Conservation (phyloP, 202 grass and related monocot species). For the Dendrocalamus latiflorus region DNA sequence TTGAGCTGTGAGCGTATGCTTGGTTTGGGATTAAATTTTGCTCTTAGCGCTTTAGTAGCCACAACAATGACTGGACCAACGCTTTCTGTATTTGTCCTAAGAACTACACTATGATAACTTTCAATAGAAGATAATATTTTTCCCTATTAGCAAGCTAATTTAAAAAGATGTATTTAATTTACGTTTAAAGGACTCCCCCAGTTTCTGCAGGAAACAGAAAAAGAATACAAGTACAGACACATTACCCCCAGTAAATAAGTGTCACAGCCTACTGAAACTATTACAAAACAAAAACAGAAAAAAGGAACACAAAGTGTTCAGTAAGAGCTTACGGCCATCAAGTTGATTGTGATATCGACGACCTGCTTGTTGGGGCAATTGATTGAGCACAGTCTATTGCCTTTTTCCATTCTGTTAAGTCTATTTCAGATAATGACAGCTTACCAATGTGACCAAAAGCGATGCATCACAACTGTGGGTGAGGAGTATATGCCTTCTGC, state of each 20-base stretch:
- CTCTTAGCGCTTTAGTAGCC: too few relatives aligned
- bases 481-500: neutral
- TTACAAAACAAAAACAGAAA: neutral
- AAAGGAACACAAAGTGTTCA: neutral
- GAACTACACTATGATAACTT: too few relatives aligned
- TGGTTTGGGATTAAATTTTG: too few relatives aligned
- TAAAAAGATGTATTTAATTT: too few relatives aligned
- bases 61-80: too few relatives aligned
- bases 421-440: constrained; percentile 23
- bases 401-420: neutral
- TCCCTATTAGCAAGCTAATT: too few relatives aligned
- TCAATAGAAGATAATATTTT: too few relatives aligned
- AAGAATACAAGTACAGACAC: too few relatives aligned
- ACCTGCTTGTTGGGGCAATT: neutral
- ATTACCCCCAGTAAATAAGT: neutral
- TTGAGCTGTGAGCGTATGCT: too few relatives aligned
- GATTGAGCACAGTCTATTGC: constrained; percentile 3
- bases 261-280: neutral
- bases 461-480: neutral
- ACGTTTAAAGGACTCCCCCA: too few relatives aligned
- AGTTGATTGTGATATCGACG: neutral
- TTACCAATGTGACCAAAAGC: constrained; percentile 18
- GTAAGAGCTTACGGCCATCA: neutral
- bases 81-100: too few relatives aligned
- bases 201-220: too few relatives aligned